Conservation (phyloP, 768 basidiomycete species). For the Auricularia auricula-judae region DNA sequence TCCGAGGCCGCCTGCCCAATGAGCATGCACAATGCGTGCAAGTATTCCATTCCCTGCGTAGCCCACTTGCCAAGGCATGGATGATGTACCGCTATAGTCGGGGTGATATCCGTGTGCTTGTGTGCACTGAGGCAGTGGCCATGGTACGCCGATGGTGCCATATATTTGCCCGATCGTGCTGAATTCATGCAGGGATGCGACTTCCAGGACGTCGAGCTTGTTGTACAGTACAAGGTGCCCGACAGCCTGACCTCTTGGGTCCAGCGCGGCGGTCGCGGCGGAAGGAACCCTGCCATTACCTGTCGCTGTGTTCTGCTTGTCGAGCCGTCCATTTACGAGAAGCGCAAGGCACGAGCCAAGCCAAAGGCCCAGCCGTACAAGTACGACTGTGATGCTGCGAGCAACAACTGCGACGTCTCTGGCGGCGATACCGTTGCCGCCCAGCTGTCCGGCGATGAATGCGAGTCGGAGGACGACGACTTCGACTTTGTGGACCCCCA, state of each 20-base stretch:
- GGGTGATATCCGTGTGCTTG: not conserved
- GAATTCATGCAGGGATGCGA: slow-evolving; percentile 18
- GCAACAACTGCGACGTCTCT: too few species aligned
- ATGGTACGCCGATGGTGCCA: not conserved
- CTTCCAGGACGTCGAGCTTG: slow-evolving; percentile 25
- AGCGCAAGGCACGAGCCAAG: too few species aligned
- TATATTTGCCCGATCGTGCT: not conserved
- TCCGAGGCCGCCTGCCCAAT: too few species aligned
- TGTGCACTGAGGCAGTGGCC: not conserved
- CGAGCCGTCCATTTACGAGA: not conserved
- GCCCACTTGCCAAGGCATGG: not conserved
- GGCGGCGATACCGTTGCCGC: too few species aligned
- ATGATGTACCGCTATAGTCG: not conserved
- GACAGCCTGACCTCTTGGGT: slow-evolving; percentile 19
- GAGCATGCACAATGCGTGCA: not conserved
- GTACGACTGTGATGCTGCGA: too few species aligned
- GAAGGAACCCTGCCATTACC: not conserved
- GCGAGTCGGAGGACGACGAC: too few species aligned
- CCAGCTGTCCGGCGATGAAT: too few species aligned
- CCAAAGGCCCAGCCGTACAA: too few species aligned
- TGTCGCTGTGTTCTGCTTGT: not conserved
- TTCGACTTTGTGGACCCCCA: too few species aligned
- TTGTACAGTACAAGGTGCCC: slow-evolving; percentile 28
- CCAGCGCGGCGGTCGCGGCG: slow-evolving; percentile 22
- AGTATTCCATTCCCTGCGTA: not conserved